phyloP scores from a whole-genome alignment of 345 rosid species.

The Citrus australasica region DNA sequence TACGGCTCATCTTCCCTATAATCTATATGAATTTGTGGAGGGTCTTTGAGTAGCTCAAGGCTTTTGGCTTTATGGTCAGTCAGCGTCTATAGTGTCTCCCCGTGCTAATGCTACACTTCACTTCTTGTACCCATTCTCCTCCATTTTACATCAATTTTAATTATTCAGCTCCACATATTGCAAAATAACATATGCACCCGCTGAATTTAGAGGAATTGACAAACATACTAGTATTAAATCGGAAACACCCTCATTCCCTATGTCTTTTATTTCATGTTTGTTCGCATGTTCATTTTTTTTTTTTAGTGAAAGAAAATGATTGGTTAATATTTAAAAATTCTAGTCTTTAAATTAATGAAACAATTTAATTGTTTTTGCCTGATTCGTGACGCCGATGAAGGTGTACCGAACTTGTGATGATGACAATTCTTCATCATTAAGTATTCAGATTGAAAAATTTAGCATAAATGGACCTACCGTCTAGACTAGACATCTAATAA shows the following conservation, averaged over 20 bases:
- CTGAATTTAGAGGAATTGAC: background rate
- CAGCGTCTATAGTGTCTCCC: slow-evolving; percentile 11
- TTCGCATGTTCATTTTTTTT: too few relatives aligned
- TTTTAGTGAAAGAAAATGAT: too few relatives aligned
- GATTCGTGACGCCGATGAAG: background rate
- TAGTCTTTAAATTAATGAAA: too few relatives aligned
- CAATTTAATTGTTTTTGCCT: background rate
- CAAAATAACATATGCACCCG: too few relatives aligned
- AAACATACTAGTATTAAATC: too few relatives aligned
- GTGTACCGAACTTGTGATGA: background rate
- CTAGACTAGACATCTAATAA: too few relatives aligned
- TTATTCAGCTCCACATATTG: too few relatives aligned
- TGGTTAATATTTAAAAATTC: too few relatives aligned
- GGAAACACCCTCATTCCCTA: background rate
- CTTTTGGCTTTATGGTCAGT: slow-evolving; percentile 17
- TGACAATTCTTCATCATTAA: too few relatives aligned
- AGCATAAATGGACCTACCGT: too few relatives aligned
- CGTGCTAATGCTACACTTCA: background rate
- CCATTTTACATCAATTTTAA: background rate
- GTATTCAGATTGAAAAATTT: too few relatives aligned
- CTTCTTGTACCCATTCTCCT: background rate
- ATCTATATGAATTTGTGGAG: background rate
- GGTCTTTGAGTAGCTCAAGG: slow-evolving; percentile 21
- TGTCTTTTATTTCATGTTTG: too few relatives aligned
- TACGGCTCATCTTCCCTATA: slow-evolving; percentile 19